Base-by-base conservation (phyloP, 129 eudicot genomes). In the Lonicera japonica region DNA sequence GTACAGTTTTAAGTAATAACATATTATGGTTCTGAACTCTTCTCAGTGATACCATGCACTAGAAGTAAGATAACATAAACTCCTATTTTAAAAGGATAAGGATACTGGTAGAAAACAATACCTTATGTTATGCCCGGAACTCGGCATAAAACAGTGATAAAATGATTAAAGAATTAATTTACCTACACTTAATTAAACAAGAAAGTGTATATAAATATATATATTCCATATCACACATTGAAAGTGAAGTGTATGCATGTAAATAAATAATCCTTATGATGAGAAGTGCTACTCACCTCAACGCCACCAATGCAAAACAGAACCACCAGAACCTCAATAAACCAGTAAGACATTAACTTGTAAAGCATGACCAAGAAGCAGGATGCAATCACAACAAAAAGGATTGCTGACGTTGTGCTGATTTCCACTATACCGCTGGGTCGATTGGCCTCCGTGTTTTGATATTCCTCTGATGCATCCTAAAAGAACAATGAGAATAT, bases 331-430 rank as follows among this genome's bases (percentile, higher is more conserved):
- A 94, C 78, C 73, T 94, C 96, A 38, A 94, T 88, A 77, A 94
- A 94, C 96, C 95, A 88, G 61, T 45, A 77, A 4, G 99, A 94
- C 99, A 94, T 94, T 66, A 88, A 66, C 82, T 94, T 88, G 89
- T 94, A 94, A 57, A 94, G 96, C 99, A 94, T 82, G 57, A 94
- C 55, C 84, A 94, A 81, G 87, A 94, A 94, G 65, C 96, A 85
- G 17, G 99, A 94, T n/a, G 99, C 99, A 21, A 88, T 67, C 85
- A 94, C 89, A 73, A 88, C 89, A 73, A 88, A 94, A 21, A 94
- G 74, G 75, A 94, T 70, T 34, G 99, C 99, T 67, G 99, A 88
- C 50, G 81, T 81, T 29, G 87, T 83, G 81, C 77, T 94, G 56
- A 94, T 88, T 63, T 94, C 95, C 70, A 94, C 92, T 57, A 88